Percentiles rank a stretch among this genome's conserved stretches.
These are phyloP conservation scores for Yarrowia keelungensis DNA, from an alignment of 805 yeast species.

Conservation along the genomic window DNA sequence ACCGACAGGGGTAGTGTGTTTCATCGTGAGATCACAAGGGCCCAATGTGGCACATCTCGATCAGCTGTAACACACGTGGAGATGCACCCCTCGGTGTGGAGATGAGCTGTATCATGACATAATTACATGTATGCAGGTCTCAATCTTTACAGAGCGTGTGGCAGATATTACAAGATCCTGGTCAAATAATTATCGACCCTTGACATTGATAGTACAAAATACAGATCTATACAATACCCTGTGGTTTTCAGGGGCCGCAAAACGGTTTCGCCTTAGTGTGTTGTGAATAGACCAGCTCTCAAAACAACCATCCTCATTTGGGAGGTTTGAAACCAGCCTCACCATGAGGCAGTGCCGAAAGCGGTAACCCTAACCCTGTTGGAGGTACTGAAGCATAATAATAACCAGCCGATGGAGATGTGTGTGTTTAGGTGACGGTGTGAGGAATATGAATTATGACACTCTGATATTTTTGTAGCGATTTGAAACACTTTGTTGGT, in stretches of 20 bases:
- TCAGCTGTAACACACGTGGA: conserved; percentile 18
- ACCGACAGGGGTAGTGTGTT: conserved; percentile 3
- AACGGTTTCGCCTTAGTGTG: not conserved
- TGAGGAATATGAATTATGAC: too few relatives aligned
- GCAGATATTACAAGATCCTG: too few relatives aligned
- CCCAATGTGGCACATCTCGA: not conserved
- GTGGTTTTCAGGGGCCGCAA: not conserved
- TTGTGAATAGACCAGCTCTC: not conserved
- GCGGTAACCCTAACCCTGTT: not conserved
- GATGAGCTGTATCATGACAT: conserved; percentile 3
- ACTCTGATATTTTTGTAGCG: too few relatives aligned
- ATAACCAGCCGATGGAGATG: not conserved
- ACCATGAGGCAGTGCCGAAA: not conserved
- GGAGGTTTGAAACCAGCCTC: not conserved
- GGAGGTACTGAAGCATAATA: not conserved
- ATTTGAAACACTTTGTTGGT: too few relatives aligned
- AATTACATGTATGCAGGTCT: conserved; percentile 4
- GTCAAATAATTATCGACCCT: not conserved
- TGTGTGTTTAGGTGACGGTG: too few relatives aligned
- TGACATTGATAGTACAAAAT: not conserved
- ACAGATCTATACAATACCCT: not conserved
- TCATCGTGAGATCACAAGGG: conserved; percentile 2
- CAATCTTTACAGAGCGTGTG: not conserved
- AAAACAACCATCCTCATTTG: not conserved
- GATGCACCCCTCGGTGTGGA: not conserved